phyloP scores from a whole-genome alignment of 2,329 filamentous ascomycete genomes.

The Zymoseptoria tritici region DNA sequence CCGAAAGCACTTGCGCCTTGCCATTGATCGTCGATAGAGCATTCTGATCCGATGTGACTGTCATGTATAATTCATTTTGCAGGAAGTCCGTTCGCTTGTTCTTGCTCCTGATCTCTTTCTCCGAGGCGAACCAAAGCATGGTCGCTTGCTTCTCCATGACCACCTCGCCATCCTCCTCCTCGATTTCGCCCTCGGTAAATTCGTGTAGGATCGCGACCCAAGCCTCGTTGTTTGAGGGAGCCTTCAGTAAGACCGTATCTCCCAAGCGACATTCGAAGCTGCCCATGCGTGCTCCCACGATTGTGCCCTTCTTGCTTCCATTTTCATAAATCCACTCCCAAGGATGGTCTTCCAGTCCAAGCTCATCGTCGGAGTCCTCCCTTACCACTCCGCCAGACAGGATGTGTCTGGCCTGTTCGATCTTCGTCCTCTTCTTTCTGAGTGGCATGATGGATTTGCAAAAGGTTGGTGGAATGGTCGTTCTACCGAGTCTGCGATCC shows the following conservation, averaged over 20 bases:
- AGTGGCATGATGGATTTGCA: constrained; percentile 31
- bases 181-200: constrained; percentile 62
- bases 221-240: constrained; percentile 72
- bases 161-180: constrained; percentile 52
- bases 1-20: constrained; percentile 73
- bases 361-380: constrained; percentile 84
- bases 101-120: constrained; percentile 79
- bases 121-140: constrained; percentile 94
- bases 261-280: constrained; percentile 72
- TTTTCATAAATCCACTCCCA: constrained; percentile 55
- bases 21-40: constrained; percentile 84
- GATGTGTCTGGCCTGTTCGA: constrained; percentile 42
- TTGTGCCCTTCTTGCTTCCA: constrained; percentile 33
- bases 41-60: constrained; percentile 78
- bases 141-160: constrained; percentile 61
- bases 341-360: constrained; percentile 47
- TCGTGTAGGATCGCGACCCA: constrained; percentile 88
- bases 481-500: not conserved
- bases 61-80: constrained; percentile 83
- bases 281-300: constrained; percentile 77
- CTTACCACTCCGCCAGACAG: constrained; percentile 56
- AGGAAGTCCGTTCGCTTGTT: constrained; percentile 77
- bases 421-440: constrained; percentile 33
- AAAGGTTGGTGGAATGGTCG: not conserved
- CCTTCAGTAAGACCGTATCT: constrained; percentile 79